Evolutionary conservation across 495 filamentous ascomycete genomes (phyloP).

Genomic region (Sporormia fimetaria): DNA sequence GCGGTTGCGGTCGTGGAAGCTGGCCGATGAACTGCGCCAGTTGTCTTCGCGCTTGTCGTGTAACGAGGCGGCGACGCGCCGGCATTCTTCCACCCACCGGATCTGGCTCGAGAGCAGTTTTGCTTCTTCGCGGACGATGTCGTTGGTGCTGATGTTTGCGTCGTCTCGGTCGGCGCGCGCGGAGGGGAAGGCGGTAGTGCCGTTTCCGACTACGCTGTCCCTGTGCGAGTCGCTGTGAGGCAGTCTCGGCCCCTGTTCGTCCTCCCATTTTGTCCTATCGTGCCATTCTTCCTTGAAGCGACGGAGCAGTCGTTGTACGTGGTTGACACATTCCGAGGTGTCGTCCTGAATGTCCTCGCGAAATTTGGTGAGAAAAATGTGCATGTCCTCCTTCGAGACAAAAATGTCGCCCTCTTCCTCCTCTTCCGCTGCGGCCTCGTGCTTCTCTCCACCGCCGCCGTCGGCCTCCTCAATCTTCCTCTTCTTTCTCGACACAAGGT

Average conservation of each 20-base stretch:
- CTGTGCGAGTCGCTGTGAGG: conserved; percentile 2
- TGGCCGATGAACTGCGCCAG: conserved; percentile 28
- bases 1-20: conserved; percentile 28
- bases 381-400: conserved; percentile 16
- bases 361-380: conserved; percentile 9
- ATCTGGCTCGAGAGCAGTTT: conserved; percentile 26
- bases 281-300: conserved; percentile 28
- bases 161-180: conserved; percentile 2
- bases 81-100: conserved; percentile 31
- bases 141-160: conserved; percentile 1
- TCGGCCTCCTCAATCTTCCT: conserved; percentile 6
- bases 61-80: conserved; percentile 22
- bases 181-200: conserved; percentile 6
- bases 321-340: conserved; percentile 22
- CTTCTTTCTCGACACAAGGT: conserved; percentile 15
- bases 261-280: conserved; percentile 25
- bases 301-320: conserved; percentile 22
- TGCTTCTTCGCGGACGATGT: conserved; percentile 16
- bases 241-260: conserved; percentile 6
- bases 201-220: not conserved
- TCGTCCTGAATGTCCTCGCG: conserved; percentile 25
- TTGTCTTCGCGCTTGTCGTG: conserved; percentile 29
- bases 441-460: not conserved
- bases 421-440: conserved; percentile 10
- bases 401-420: conserved; percentile 14